Evolutionary conservation across 2,329 filamentous ascomycete species (phyloP), one percentile per base, ranked within the genome.

Genomic region (Aspergillus intermedius): DNA sequence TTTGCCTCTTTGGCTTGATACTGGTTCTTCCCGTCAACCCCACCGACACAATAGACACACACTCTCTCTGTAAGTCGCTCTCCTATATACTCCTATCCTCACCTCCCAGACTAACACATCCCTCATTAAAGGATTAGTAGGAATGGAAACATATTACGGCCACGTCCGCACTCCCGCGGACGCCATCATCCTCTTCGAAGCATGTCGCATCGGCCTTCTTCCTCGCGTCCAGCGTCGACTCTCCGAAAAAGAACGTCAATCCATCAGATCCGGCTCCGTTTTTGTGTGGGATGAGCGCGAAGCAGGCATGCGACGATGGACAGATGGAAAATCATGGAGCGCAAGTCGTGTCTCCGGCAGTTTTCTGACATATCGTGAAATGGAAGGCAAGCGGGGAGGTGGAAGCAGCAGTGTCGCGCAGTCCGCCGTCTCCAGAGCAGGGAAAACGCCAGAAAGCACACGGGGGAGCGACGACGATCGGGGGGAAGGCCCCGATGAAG

Each of bases 281-380:
- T 98, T 97, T 63, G 93, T 98, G n/a, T 98, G 93, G 93, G 93
- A 98, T 69, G 93, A 98, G 76, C 79, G 91, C 60, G 93, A 98
- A 75, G 93, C 93, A 9, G 93, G 93, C 57, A 98, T 98, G 93
- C 81, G 93, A 63, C 79, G 93, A 69, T 98, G 93, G 93, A 98
- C 93, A 0, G 93, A 98, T 61, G 93, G 93, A 49, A 98, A 98
- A 70, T 97, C 91, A 32, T 98, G 93, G 93, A 97, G 91, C 64
- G 93, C 93, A 30, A 97, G 91, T 72, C 83, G 93, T 54, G 93
- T 98, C 0, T 97, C 91, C 0, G 93, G 93, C 45, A 97, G 93
- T 74, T 98, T 98, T 68, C 72, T 98, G 51, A 97, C 93, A 6
- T 98, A 98, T 65, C 81, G 93, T 35, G 93, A 98, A 67, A 98